Evolutionary conservation across 208 protist genomes (phyloP), one percentile per base, ranked within the genome.

Genomic region (Leishmania tarentolae): DNA sequence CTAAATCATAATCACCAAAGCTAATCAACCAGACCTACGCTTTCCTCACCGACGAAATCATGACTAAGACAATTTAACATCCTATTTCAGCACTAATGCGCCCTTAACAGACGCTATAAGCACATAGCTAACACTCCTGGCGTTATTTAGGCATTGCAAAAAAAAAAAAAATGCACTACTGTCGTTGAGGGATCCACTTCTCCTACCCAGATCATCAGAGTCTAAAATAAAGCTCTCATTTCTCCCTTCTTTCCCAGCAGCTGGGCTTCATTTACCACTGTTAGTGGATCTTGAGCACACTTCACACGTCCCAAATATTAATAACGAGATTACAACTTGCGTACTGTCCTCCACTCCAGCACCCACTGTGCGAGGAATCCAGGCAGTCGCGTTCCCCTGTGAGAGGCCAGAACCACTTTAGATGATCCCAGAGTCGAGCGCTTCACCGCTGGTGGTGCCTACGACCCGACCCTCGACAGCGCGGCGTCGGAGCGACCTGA

Each of bases 221-320:
- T 53, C 50, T 53, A 53, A 53, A 6, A 53, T 6, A 15, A 6
- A 53, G n/a, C n/a, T n/a, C n/a, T n/a, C n/a, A n/a, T n/a, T n/a
- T n/a, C n/a, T 31, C 56, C 4, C 24, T 61, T 24, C 56, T 31
- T 61, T 24, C 5, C 7, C 0, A 53, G 11, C 13, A 53, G 50
- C 1, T 53, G 15, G 0, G 3, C 19, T 9, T 17, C 11, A 0
- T 0, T 0, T 19, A 17, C 15, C 0, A 21, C 19, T 53, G 0
- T 53, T 53, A 19, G 19, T 21, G 13, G 3, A 17, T 31, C 24
- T 31, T 61, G 3, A 17, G 15, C 15, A 17, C 15, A 6, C 6
- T 53, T 15, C 15, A 17, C 50, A 15, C 50, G 15, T 53, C 50
- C 6, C 9, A 53, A 53, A 15, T 15, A 53, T 15, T 53, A 6